Conservation (phyloP, 345 rosid species). For the Crucihimalaya himalaica region DNA sequence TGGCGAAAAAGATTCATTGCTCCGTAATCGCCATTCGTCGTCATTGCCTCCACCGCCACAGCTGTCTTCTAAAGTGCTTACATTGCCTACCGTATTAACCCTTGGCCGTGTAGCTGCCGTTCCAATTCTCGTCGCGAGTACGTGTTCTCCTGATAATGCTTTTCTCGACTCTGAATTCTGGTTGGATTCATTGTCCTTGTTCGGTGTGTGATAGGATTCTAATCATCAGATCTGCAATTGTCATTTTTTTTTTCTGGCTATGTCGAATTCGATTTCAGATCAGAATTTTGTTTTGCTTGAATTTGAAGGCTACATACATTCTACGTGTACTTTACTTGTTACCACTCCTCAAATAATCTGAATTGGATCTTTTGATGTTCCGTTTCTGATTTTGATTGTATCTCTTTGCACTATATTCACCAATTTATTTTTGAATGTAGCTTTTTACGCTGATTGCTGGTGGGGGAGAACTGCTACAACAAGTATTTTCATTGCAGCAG, state of each 20-base stretch:
- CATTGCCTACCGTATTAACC: conserved; percentile 89
- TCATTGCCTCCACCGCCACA: conserved; percentile 41
- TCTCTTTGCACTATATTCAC: conserved; percentile 2
- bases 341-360: background rate
- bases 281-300: conserved; percentile 1
- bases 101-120: conserved; percentile 95
- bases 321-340: background rate
- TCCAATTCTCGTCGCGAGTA: conserved; percentile 81
- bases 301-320: background rate
- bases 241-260: background rate
- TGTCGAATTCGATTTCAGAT: background rate
- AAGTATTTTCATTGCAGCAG: conserved; percentile 88
- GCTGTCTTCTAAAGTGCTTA: conserved; percentile 59
- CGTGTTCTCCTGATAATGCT: conserved; percentile 10
- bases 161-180: conserved; percentile 1
- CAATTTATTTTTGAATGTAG: conserved; percentile 44
- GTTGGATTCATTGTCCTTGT: background rate
- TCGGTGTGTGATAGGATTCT: conserved; percentile 14
- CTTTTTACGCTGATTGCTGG: conserved; percentile 86
- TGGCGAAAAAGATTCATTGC: conserved; percentile 29
- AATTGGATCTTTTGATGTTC: conserved; percentile 5
- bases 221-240: conserved; percentile 23
- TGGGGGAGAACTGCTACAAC: conserved; percentile 95
- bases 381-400: conserved; percentile 1
- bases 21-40: conserved; percentile 32